A percentile compares a stretch with the other conserved stretches of the same genome.
Conservation (phyloP, 129 eudicot species). For the Ambrosia artemisiifolia region DNA sequence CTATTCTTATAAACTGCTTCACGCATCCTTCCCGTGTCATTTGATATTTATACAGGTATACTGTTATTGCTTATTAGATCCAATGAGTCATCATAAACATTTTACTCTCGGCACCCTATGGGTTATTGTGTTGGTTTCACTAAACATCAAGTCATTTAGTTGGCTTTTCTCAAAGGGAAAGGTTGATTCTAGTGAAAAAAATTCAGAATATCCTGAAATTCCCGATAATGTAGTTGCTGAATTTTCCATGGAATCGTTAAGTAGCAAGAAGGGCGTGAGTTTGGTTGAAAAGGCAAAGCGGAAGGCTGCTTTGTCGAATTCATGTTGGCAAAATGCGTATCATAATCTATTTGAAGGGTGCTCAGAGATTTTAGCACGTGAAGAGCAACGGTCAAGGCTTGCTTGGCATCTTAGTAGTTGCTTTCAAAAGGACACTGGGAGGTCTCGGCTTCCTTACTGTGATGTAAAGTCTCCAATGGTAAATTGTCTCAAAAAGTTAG, state of each 20-base stretch:
- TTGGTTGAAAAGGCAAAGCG: slow-evolving; percentile 11
- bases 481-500: slow-evolving; percentile 1
- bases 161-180: slow-evolving; percentile 11
- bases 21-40: not conserved
- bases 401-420: slow-evolving; percentile 17
- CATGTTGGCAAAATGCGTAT: slow-evolving; percentile 12
- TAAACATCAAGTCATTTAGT: not conserved
- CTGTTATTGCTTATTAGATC: not conserved
- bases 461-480: not conserved
- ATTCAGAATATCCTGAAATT: not conserved
- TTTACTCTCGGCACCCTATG: slow-evolving; percentile 3
- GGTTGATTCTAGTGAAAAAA: not conserved
- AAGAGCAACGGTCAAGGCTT: not conserved
- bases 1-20: not conserved
- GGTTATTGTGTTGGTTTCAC: not conserved
- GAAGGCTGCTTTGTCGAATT: slow-evolving; percentile 4
- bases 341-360: not conserved
- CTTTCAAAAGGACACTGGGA: slow-evolving; percentile 13
- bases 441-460: slow-evolving; percentile 10
- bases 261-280: not conserved
- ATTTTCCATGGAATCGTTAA: slow-evolving; percentile 4
- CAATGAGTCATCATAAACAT: slow-evolving; percentile 5
- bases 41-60: not conserved
- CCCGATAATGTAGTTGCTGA: not conserved
- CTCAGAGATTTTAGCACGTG: slow-evolving; percentile 7